phyloP scores from a whole-genome alignment of 352 stramenopile species.

The Pythium plurisporium region DNA sequence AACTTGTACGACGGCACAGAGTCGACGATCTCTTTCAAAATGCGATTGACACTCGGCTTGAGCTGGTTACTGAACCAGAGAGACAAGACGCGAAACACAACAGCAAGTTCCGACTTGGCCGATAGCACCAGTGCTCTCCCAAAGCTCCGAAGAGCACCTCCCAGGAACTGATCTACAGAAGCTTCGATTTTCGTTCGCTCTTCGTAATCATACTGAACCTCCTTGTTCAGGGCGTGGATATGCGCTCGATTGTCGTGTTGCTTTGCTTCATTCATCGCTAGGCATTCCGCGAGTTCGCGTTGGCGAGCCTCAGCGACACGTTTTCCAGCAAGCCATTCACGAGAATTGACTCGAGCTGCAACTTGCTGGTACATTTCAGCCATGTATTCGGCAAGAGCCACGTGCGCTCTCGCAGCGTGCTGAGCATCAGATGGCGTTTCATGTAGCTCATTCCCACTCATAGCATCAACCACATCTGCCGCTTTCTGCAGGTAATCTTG shows the following conservation, averaged over 20 bases:
- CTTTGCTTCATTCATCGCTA: slow-evolving; percentile 52
- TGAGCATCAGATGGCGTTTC: slow-evolving; percentile 27
- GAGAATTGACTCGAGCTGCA: slow-evolving; percentile 73
- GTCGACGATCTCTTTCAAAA: slow-evolving; percentile 81
- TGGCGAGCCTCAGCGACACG: slow-evolving; percentile 64
- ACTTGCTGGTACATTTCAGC: slow-evolving; percentile 91
- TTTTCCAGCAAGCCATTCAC: slow-evolving; percentile 87
- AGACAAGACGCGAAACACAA: slow-evolving; percentile 90
- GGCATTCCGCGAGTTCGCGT: slow-evolving; percentile 52
- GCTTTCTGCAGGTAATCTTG: slow-evolving; percentile 90
- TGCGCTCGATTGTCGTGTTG: slow-evolving; percentile 62
- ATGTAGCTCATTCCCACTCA: slow-evolving; percentile 32
- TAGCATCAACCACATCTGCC: slow-evolving; percentile 48
- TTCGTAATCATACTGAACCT: slow-evolving; percentile 85
- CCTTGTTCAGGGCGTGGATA: slow-evolving; percentile 73
- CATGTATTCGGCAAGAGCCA: slow-evolving; percentile 89
- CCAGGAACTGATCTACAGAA: slow-evolving; percentile 85
- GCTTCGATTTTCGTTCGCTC: slow-evolving; percentile 83
- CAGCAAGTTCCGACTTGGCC: slow-evolving; percentile 73
- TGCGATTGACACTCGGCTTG: slow-evolving; percentile 64
- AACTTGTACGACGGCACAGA: slow-evolving; percentile 95
- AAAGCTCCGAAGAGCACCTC: slow-evolving; percentile 86
- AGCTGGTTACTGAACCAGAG: slow-evolving; percentile 93
- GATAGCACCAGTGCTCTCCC: slow-evolving; percentile 56
- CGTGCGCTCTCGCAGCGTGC: slow-evolving; percentile 67